phyloP scores from a whole-genome alignment of 495 filamentous ascomycete species.

The Stereocaulon alpinum region DNA sequence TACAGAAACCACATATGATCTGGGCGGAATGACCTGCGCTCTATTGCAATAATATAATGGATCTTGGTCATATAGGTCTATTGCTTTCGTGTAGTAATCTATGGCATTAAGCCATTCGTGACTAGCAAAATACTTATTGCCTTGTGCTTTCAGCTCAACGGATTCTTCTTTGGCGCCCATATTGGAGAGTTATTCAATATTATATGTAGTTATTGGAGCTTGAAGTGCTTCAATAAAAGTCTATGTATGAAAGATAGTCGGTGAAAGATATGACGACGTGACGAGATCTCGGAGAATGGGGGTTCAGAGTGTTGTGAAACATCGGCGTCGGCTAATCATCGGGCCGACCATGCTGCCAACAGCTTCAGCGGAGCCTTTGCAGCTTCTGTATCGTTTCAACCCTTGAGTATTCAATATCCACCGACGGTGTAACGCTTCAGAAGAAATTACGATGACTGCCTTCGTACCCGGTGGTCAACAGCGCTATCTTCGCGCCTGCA shows the following conservation, averaged over 20 bases:
- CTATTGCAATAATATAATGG: slow-evolving; percentile 88
- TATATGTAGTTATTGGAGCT: neutral
- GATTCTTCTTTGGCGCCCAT: slow-evolving; percentile 55
- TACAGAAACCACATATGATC: neutral
- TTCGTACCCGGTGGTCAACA: slow-evolving; percentile 30
- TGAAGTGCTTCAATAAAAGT: neutral
- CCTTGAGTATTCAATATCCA: neutral
- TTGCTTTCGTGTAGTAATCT: slow-evolving; percentile 81
- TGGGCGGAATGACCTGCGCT: slow-evolving; percentile 56
- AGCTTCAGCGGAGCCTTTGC: neutral
- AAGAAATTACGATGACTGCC: neutral
- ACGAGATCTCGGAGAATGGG: neutral
- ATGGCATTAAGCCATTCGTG: slow-evolving; percentile 84
- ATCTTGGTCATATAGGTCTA: slow-evolving; percentile 72
- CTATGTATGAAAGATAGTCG: no score
- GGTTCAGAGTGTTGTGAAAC: no score
- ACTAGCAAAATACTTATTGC: slow-evolving; percentile 80
- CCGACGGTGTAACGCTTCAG: no score
- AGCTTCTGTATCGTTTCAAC: neutral
- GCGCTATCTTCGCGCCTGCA: slow-evolving; percentile 87
- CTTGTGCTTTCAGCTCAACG: slow-evolving; percentile 76
- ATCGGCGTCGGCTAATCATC: neutral
- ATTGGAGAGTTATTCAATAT: neutral
- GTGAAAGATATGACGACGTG: neutral
- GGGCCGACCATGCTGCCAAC: neutral